Evolutionary conservation across 495 filamentous ascomycete genomes (phyloP).

Genomic region (Penicillium robsamsonii): DNA sequence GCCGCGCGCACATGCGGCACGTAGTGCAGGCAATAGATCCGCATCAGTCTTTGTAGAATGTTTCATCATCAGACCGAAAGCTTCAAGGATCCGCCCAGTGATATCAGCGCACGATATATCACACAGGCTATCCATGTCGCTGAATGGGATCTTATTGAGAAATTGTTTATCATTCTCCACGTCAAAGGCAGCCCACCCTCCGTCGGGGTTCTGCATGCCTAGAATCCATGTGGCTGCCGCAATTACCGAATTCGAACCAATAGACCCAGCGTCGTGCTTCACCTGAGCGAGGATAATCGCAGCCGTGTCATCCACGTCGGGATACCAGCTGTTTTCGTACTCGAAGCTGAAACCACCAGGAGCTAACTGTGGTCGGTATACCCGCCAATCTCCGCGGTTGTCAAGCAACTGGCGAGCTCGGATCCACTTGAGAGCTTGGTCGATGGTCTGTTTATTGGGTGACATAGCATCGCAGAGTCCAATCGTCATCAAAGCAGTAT

Average conservation of each 20-base stretch:
- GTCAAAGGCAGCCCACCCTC: slow-evolving; percentile 47
- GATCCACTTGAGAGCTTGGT: slow-evolving; percentile 26
- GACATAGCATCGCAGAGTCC: slow-evolving; percentile 26
- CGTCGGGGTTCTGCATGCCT: slow-evolving; percentile 47
- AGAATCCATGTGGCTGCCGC: slow-evolving; percentile 35
- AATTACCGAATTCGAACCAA: slow-evolving; percentile 10
- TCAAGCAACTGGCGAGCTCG: slow-evolving; percentile 26
- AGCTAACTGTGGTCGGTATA: slow-evolving; percentile 22
- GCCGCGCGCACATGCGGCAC: slow-evolving; percentile 43
- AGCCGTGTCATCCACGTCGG: slow-evolving; percentile 48
- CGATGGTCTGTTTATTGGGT: background rate
- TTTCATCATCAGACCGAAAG: slow-evolving; percentile 33
- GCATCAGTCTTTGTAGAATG: background rate
- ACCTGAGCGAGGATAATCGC: slow-evolving; percentile 33
- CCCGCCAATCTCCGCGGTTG: slow-evolving; percentile 31
- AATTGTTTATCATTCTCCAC: slow-evolving; percentile 36
- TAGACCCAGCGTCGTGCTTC: slow-evolving; percentile 21
- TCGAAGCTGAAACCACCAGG: slow-evolving; percentile 38
- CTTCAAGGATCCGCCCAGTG: slow-evolving; percentile 39
- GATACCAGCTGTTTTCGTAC: slow-evolving; percentile 36
- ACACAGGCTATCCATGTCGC: slow-evolving; percentile 42
- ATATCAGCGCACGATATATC: slow-evolving; percentile 38
- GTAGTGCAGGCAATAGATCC: slow-evolving; percentile 27
- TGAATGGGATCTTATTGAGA: slow-evolving; percentile 43
- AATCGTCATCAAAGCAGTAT: slow-evolving; percentile 38